A percentile compares a stretch with the other conserved stretches of the same genome.
Evolutionary conservation across 768 basidiomycete species (phyloP).

Genomic region (Ramaria sp.): DNA sequence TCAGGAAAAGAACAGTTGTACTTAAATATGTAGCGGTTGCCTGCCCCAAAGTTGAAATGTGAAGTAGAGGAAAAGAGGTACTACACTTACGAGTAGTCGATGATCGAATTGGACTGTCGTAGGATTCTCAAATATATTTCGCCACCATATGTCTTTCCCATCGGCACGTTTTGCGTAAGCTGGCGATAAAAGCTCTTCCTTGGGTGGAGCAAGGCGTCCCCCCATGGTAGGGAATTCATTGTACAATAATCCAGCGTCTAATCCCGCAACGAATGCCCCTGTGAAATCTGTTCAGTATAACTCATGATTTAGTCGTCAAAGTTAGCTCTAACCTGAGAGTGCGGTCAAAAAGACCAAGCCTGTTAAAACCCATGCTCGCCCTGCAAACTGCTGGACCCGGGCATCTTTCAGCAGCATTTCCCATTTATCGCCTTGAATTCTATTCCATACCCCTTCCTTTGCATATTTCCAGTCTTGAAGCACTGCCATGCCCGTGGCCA

Average conservation of each 20-base stretch:
- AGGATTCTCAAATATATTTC: conserved; percentile 95
- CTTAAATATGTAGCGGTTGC: conserved; percentile 76
- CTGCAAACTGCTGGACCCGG: conserved; percentile 44
- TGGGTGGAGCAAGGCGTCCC: conserved; percentile 70
- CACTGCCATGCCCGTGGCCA: conserved; percentile 63
- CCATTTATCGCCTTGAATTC: conserved; percentile 31
- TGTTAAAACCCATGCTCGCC: conserved; percentile 48
- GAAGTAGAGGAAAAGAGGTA: background rate
- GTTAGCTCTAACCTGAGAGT: conserved; percentile 55
- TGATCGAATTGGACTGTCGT: conserved; percentile 97
- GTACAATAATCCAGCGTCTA: conserved; percentile 94
- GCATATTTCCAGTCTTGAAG: conserved; percentile 74
- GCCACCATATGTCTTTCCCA: conserved; percentile 80
- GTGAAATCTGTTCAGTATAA: conserved; percentile 1
- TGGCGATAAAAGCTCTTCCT: conserved; percentile 68
- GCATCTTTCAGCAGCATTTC: conserved; percentile 43
- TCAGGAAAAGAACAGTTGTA: conserved; percentile 51
- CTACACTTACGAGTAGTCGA: conserved; percentile 64
- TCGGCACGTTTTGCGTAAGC: conserved; percentile 62
- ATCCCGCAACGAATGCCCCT: conserved; percentile 97
- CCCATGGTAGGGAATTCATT: conserved; percentile 99
- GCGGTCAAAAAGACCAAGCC: conserved; percentile 86
- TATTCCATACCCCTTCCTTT: conserved; percentile 46
- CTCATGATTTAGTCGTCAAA: background rate
- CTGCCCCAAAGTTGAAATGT: conserved; percentile 26